Percentiles rank a stretch among this genome's conserved stretches.
phyloP scores from a whole-genome alignment of 2,329 filamentous ascomycete species.

The Simplicillium aogashimaense region DNA sequence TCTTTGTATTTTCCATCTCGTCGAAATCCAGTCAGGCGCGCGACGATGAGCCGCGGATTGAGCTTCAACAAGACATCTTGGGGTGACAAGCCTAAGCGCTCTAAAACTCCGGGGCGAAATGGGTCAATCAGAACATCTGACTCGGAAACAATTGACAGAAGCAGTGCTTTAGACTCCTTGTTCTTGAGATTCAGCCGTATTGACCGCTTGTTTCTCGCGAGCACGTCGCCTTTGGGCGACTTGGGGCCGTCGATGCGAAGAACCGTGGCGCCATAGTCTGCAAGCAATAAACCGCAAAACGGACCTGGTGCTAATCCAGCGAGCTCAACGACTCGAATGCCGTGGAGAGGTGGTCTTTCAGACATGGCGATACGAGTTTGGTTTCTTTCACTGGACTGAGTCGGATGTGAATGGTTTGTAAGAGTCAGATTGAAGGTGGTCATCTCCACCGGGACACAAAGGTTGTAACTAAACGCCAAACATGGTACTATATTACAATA shows the following conservation, averaged over 20 bases:
- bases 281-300: constrained; percentile 78
- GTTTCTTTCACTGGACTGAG: no score
- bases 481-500: no score
- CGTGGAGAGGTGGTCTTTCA: constrained; percentile 24
- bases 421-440: no score
- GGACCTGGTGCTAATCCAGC: constrained; percentile 62
- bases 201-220: constrained; percentile 73
- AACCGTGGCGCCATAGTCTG: constrained; percentile 81
- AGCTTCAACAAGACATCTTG: constrained; percentile 45
- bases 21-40: constrained; percentile 81
- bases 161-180: constrained; percentile 48
- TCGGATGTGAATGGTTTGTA: no score
- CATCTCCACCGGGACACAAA: no score
- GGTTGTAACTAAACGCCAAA: no score
- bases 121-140: constrained; percentile 85
- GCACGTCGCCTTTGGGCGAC: constrained; percentile 47
- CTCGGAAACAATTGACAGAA: constrained; percentile 51
- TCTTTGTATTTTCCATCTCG: constrained; percentile 72
- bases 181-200: constrained; percentile 68
- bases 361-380: neutral
- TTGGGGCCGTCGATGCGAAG: constrained; percentile 69
- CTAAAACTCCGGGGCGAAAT: constrained; percentile 83
- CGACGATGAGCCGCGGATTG: constrained; percentile 72
- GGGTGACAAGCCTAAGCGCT: constrained; percentile 71
- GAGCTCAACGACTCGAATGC: constrained; percentile 48